Percentiles rank a stretch among this genome's conserved stretches.
Evolutionary conservation across 768 basidiomycete genomes (phyloP).

Genomic region (Fibroporia radiculosa): DNA sequence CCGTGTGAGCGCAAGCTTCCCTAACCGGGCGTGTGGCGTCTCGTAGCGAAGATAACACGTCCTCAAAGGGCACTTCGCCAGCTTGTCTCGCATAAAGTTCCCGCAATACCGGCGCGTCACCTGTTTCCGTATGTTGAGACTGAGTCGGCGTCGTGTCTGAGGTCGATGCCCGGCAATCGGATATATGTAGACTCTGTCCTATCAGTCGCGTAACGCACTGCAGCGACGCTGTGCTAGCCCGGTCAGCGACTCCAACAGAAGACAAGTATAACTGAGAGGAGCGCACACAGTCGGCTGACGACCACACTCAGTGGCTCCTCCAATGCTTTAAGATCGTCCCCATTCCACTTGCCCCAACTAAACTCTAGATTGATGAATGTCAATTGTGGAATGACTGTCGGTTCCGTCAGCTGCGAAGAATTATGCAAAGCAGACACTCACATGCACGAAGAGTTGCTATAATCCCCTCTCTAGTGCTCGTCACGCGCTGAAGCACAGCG

Average conservation of each 20-base stretch:
- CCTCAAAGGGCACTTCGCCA: slow-evolving; percentile 26
- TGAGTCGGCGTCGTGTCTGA: too few relatives aligned
- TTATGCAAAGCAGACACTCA: not conserved
- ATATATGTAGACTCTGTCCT: slow-evolving; percentile 6
- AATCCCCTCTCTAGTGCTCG: slow-evolving; percentile 15
- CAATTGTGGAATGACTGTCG: slow-evolving; percentile 26
- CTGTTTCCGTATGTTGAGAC: too few relatives aligned
- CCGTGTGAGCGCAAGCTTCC: slow-evolving; percentile 19
- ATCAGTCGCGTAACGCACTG: slow-evolving; percentile 26
- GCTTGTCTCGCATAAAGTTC: too few relatives aligned
- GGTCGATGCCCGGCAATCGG: too few relatives aligned
- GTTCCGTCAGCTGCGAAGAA: not conserved
- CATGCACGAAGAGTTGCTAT: slow-evolving; percentile 16
- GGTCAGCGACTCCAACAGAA: not conserved
- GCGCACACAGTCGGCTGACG: slow-evolving; percentile 30
- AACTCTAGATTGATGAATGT: slow-evolving; percentile 35
- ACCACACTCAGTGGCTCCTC: slow-evolving; percentile 27
- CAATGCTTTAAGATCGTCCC: slow-evolving; percentile 32
- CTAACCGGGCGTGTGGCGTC: slow-evolving; percentile 29
- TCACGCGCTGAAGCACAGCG: slow-evolving; percentile 16
- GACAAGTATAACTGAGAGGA: not conserved
- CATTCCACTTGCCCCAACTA: slow-evolving; percentile 38
- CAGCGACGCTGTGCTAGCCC: slow-evolving; percentile 22
- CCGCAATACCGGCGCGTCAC: slow-evolving; percentile 30
- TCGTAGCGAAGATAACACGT: slow-evolving; percentile 29